Percentiles rank a stretch among this genome's conserved stretches.
Evolutionary conservation across 371 early-diverging fungal genomes (phyloP).

Genomic region (Chytridium lagenaria): DNA sequence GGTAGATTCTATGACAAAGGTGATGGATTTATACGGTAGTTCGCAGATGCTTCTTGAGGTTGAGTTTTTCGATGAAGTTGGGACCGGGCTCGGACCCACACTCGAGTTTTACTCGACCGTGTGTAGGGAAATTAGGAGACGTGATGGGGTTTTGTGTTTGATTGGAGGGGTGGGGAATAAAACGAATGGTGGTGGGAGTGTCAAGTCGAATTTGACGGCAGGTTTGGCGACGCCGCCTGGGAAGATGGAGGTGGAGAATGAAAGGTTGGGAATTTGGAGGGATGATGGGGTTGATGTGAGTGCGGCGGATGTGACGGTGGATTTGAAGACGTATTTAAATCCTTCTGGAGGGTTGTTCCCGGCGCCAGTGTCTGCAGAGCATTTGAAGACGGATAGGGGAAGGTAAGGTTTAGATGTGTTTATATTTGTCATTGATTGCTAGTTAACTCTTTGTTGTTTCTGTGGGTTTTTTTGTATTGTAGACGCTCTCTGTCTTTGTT

Average conservation of each 20-base stretch:
- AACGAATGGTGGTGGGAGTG: not conserved
- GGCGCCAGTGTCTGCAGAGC: slow-evolving; percentile 51
- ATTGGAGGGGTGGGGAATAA: too few species aligned
- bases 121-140: slow-evolving; percentile 74
- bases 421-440: not conserved
- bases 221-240: not conserved
- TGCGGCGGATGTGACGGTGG: not conserved
- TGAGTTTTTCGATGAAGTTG: slow-evolving; percentile 92
- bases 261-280: slow-evolving; percentile 44
- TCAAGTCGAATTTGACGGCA: not conserved
- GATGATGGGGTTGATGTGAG: slow-evolving; percentile 31
- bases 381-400: slow-evolving; percentile 38
- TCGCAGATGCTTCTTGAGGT: slow-evolving; percentile 73
- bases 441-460: not conserved
- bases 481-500: slow-evolving; percentile 33
- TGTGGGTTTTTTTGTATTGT: not conserved
- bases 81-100: slow-evolving; percentile 93
- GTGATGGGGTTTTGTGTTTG: slow-evolving; percentile 41
- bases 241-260: not conserved
- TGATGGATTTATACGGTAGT: slow-evolving; percentile 74
- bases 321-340: slow-evolving; percentile 34
- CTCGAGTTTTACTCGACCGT: slow-evolving; percentile 89
- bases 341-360: slow-evolving; percentile 77
- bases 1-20: slow-evolving; percentile 79
- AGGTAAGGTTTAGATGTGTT: slow-evolving; percentile 27